Evolutionary conservation across 106 monocot genomes (phyloP).

Genomic region (Alisma plantagoaquatica): DNA sequence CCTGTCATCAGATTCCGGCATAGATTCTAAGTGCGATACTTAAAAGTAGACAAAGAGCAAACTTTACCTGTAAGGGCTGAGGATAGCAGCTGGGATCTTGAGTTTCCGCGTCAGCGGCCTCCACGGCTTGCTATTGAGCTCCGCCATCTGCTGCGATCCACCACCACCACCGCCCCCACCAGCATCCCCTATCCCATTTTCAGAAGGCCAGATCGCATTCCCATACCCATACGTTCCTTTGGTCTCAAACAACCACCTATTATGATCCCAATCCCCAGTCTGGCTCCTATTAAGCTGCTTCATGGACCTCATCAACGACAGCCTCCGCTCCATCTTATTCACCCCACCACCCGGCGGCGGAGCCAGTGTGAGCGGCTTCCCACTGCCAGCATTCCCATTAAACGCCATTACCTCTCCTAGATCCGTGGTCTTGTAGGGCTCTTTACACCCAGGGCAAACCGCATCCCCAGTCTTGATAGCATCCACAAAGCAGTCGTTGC

Average conservation of each 20-base stretch:
- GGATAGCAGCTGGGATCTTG: conserved; percentile 49
- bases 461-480: conserved; percentile 43
- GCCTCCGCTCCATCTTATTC: conserved; percentile 23
- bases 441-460: conserved; percentile 86
- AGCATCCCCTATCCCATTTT: too few species aligned
- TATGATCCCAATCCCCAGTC: conserved; percentile 30
- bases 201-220: conserved; percentile 71
- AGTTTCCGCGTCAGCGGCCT: conserved; percentile 79
- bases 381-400: conserved; percentile 9
- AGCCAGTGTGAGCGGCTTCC: conserved; percentile 20
- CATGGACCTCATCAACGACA: conserved; percentile 28
- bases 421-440: conserved; percentile 59
- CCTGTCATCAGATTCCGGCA: background rate
- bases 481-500: conserved; percentile 72
- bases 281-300: conserved; percentile 15
- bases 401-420: conserved; percentile 28
- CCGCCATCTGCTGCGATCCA: conserved; percentile 25
- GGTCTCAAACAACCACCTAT: conserved; percentile 33
- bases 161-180: conserved; percentile 18
- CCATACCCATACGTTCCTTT: conserved; percentile 83
- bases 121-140: conserved; percentile 63
- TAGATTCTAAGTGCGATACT: background rate
- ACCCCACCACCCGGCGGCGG: background rate
- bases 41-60: background rate
- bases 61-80: conserved; percentile 24